A percentile compares a stretch with the other conserved stretches of the same genome.
Conservation (phyloP, 192 early-diverging fungal species). For the Jimgerdemannia lactiflua region DNA sequence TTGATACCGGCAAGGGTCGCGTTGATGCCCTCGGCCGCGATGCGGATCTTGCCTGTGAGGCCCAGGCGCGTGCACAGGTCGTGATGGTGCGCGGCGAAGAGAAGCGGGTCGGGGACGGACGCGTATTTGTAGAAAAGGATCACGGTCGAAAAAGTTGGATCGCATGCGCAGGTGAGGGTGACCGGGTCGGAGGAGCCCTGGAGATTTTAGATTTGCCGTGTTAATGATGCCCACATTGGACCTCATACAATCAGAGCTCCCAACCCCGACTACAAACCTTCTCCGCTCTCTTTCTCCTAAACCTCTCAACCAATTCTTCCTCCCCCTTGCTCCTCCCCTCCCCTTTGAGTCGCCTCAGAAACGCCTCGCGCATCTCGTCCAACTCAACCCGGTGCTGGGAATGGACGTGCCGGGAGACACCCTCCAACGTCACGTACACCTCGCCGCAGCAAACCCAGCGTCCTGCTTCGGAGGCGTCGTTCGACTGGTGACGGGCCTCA, state of each 20-base stretch:
- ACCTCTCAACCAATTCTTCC: not conserved
- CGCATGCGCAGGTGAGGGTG: constrained; percentile 33
- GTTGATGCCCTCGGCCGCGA: constrained; percentile 64
- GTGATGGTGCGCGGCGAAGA: constrained; percentile 34
- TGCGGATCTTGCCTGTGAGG: constrained; percentile 47
- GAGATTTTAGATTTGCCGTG: not conserved
- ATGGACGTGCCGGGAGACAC: not conserved
- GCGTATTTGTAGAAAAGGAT: constrained; percentile 51
- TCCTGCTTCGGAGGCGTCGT: not conserved
- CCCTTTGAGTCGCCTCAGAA: not conserved
- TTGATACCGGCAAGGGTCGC: constrained; percentile 56
- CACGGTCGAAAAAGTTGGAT: constrained; percentile 27
- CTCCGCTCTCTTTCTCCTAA: not conserved
- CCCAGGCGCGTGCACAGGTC: constrained; percentile 21
- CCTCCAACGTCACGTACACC: not conserved
- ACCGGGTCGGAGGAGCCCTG: constrained; percentile 42
- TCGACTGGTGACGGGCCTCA: not conserved
- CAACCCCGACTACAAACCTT: not conserved
- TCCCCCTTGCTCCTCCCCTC: not conserved
- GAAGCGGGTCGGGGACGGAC: constrained; percentile 26
- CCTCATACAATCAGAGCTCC: no score
- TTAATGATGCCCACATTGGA: no score
- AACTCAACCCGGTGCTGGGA: not conserved
- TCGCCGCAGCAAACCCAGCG: not conserved
- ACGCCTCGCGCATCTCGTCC: not conserved